Conservation (phyloP, 495 filamentous ascomycete species). For the Podospora conica region DNA sequence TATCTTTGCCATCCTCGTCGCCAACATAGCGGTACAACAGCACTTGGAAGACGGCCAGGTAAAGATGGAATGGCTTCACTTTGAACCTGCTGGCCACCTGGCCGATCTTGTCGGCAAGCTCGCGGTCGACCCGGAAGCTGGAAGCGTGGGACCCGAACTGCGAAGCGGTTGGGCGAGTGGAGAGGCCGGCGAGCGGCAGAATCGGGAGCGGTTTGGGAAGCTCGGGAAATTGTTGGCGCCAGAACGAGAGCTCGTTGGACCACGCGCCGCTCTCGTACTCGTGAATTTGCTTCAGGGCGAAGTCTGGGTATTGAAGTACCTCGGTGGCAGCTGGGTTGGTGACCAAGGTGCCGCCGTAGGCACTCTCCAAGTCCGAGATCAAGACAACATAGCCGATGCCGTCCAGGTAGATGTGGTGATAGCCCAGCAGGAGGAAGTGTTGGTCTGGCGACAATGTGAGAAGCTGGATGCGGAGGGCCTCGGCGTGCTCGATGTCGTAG, state of each 20-base stretch:
- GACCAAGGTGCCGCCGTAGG: constrained; percentile 4
- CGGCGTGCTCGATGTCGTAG: constrained; percentile 17
- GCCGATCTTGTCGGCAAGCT: neutral
- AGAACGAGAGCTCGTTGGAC: constrained; percentile 21
- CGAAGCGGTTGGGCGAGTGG: neutral
- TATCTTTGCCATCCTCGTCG: constrained; percentile 18
- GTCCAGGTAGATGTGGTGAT: constrained; percentile 30
- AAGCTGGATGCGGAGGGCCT: constrained; percentile 15
- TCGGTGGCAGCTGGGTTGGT: constrained; percentile 1
- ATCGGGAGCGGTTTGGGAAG: constrained; percentile 35
- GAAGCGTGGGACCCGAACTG: neutral
- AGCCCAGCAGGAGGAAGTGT: constrained; percentile 20
- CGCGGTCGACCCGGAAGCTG: constrained; percentile 3
- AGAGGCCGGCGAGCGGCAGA: constrained; percentile 14
- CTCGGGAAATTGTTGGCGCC: constrained; percentile 26
- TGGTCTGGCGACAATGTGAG: constrained; percentile 5
- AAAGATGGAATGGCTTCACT: constrained; percentile 35
- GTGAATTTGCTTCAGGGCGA: neutral
- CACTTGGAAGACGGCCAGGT: constrained; percentile 30
- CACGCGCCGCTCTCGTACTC: constrained; percentile 5
- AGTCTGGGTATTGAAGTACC: constrained; percentile 5
- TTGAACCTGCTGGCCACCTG: constrained; percentile 3
- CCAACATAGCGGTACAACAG: constrained; percentile 26
- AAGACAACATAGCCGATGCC: constrained; percentile 16
- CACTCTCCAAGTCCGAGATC: constrained; percentile 8